These are phyloP conservation scores for Lachnellula arida DNA, from an alignment of 2,329 filamentous ascomycete genomes.

Conservation along the genomic window DNA sequence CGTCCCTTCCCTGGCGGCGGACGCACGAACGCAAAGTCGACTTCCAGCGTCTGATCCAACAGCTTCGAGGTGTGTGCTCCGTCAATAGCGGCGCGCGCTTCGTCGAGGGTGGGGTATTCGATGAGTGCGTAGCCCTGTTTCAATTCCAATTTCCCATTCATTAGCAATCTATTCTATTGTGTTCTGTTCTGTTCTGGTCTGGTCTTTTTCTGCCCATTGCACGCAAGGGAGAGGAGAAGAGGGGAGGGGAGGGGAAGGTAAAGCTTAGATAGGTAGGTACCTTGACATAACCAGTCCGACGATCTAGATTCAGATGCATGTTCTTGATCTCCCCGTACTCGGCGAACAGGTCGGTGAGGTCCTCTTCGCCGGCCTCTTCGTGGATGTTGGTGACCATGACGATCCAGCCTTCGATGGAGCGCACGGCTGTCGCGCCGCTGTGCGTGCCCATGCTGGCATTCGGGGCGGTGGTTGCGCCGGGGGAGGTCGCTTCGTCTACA, in stretches of 20 bases:
- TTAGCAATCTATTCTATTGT: background rate
- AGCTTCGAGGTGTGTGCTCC: constrained; percentile 73
- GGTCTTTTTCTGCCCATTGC: too few species aligned
- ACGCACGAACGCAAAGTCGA: constrained; percentile 82
- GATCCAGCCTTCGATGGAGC: constrained; percentile 88
- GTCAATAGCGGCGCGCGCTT: constrained; percentile 78
- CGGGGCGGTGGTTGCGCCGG: constrained; percentile 50
- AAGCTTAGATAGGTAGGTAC: constrained; percentile 37
- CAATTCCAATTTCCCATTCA: background rate
- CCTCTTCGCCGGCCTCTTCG: constrained; percentile 81
- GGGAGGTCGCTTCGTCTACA: constrained; percentile 33
- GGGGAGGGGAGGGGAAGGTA: background rate
- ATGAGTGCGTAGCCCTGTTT: constrained; percentile 76
- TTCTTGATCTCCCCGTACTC: constrained; percentile 88
- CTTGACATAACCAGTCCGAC: constrained; percentile 83
- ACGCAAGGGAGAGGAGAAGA: background rate
- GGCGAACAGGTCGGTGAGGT: constrained; percentile 74
- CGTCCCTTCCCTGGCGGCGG: constrained; percentile 62
- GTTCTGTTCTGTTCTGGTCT: background rate
- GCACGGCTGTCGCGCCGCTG: constrained; percentile 71
- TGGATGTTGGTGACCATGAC: constrained; percentile 82
- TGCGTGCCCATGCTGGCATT: constrained; percentile 66
- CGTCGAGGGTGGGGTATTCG: constrained; percentile 74
- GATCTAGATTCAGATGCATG: constrained; percentile 75
- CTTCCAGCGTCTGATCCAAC: constrained; percentile 73